Conservation (phyloP, 306 rosid species). For the Erythrophleum fordii region DNA sequence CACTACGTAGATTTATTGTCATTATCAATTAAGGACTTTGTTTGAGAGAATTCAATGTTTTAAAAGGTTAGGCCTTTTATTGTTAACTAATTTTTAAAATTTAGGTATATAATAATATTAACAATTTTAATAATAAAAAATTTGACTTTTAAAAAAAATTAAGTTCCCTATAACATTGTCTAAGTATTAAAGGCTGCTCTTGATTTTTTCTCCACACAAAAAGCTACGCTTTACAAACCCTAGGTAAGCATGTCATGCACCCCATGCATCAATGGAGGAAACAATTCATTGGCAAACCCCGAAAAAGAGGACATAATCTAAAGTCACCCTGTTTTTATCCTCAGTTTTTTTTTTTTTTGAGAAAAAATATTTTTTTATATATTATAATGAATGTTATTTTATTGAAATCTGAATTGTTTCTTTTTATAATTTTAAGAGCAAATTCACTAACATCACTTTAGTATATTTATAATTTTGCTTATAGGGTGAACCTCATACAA, state of each 20-base stretch:
- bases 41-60: background rate
- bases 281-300: background rate
- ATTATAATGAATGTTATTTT: too few relatives aligned
- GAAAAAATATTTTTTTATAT: too few relatives aligned
- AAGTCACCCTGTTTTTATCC: background rate
- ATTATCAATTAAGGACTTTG: background rate
- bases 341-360: too few relatives aligned
- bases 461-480: too few relatives aligned
- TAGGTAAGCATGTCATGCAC: background rate
- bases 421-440: too few relatives aligned
- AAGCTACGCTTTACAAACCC: background rate
- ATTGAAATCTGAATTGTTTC: too few relatives aligned
- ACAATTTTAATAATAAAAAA: background rate
- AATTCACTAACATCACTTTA: too few relatives aligned
- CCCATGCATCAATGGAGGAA: conserved; percentile 13
- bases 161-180: background rate
- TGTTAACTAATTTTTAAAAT: too few relatives aligned
- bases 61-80: too few relatives aligned
- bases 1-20: background rate
- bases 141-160: background rate
- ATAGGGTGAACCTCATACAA: too few relatives aligned
- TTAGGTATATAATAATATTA: too few relatives aligned
- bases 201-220: conserved; percentile 45
- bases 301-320: background rate
- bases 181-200: conserved; percentile 32